phyloP scores from a whole-genome alignment of 1,284 basidiomycete species.

The Ganoderma sp. region DNA sequence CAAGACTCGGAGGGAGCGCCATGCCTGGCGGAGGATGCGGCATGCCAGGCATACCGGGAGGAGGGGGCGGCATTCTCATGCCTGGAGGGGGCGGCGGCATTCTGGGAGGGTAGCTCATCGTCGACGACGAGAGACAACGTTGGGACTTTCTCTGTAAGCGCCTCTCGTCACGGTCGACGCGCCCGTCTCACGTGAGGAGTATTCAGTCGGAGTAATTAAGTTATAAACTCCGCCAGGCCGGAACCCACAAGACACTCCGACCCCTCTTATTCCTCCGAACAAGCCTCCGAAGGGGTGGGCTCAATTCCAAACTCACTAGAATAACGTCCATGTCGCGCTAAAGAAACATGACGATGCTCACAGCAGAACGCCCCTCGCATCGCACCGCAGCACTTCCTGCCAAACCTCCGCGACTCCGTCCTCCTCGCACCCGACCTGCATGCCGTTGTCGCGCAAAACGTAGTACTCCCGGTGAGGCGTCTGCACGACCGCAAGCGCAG shows the following conservation, averaged over 20 bases:
- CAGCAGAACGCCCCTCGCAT: constrained; percentile 29
- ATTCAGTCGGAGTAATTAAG: not conserved
- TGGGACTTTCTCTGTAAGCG: constrained; percentile 25
- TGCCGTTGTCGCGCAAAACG: constrained; percentile 72
- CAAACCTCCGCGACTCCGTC: constrained; percentile 67
- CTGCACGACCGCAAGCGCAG: constrained; percentile 67
- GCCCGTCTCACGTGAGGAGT: constrained; percentile 25
- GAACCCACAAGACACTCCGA: not conserved
- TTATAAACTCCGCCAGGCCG: not conserved
- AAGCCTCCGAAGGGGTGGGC: too few species aligned
- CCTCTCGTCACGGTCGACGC: constrained; percentile 24
- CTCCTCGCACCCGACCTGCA: constrained; percentile 78
- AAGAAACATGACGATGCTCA: not conserved
- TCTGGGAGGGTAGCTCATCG: constrained; percentile 43
- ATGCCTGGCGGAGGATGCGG: constrained; percentile 53
- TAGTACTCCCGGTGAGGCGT: constrained; percentile 70
- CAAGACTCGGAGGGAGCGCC: constrained; percentile 40
- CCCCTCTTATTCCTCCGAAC: too few species aligned
- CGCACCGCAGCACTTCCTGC: constrained; percentile 64
- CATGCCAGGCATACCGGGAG: constrained; percentile 72
- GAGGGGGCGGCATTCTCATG: constrained; percentile 52
- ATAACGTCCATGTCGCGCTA: not conserved
- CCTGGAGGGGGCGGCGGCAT: constrained; percentile 55
- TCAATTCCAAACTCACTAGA: too few species aligned
- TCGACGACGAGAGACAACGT: constrained; percentile 36